Evolutionary conservation across 2,329 filamentous ascomycete genomes (phyloP).

Genomic region (Chalaropsis thielavioides): DNA sequence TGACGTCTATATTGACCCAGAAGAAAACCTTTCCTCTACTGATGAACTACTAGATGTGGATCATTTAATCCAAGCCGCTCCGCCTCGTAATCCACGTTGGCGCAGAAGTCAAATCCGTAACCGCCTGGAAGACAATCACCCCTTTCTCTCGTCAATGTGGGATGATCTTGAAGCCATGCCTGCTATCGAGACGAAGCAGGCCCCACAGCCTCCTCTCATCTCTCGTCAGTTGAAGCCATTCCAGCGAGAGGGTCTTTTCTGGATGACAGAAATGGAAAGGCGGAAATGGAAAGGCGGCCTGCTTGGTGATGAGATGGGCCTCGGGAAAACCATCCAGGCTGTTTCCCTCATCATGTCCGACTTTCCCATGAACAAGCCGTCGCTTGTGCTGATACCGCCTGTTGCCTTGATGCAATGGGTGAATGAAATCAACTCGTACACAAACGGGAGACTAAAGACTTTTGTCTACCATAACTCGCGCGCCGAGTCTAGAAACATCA

Average conservation of each 20-base stretch:
- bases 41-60: too few relatives aligned
- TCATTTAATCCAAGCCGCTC: too few relatives aligned
- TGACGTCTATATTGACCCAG: too few relatives aligned
- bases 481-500: slow-evolving; percentile 62
- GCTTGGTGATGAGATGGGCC: slow-evolving; percentile 94
- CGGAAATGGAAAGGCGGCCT: slow-evolving; percentile 76
- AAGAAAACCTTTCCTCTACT: too few relatives aligned
- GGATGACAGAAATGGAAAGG: slow-evolving; percentile 87
- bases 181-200: slow-evolving; percentile 41
- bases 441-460: slow-evolving; percentile 77
- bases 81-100: too few relatives aligned
- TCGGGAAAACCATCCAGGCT: slow-evolving; percentile 96
- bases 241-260: slow-evolving; percentile 82
- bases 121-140: slow-evolving; percentile 40
- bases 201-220: slow-evolving; percentile 50
- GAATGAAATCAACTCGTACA: slow-evolving; percentile 65
- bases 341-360: slow-evolving; percentile 98
- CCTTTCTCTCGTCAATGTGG: slow-evolving; percentile 77
- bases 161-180: slow-evolving; percentile 52
- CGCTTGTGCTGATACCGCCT: slow-evolving; percentile 78
- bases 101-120: too few relatives aligned
- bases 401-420: slow-evolving; percentile 96
- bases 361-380: slow-evolving; percentile 68
- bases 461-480: slow-evolving; percentile 85
- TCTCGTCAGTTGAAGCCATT: slow-evolving; percentile 79